Conservation (phyloP, 192 early-diverging fungal species). For the Anaeromyces robustus region DNA sequence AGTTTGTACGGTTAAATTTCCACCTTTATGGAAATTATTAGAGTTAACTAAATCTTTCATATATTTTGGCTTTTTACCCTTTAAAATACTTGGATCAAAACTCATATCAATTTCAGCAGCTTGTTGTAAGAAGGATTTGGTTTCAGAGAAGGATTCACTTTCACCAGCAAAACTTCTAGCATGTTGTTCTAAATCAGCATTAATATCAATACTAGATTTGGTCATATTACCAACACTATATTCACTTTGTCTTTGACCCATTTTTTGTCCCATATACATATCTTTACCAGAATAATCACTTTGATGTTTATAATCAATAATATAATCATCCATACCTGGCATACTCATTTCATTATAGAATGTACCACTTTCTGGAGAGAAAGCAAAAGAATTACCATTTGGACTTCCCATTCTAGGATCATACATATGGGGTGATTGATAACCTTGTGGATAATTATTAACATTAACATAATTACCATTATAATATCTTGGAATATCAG, state of each 20-base stretch:
- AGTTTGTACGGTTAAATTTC: neutral
- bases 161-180: neutral
- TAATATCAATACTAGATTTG: neutral
- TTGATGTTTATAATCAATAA: neutral
- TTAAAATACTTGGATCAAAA: neutral
- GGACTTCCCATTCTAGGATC: neutral
- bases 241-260: neutral
- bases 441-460: neutral
- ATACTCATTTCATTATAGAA: neutral
- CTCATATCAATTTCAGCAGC: neutral
- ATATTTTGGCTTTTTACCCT: neutral
- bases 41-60: neutral
- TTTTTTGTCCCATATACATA: neutral
- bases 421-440: neutral
- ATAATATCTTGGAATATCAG: neutral
- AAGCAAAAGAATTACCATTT: neutral
- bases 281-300: neutral
- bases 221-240: neutral
- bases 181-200: neutral
- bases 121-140: neutral
- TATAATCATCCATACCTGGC: neutral
- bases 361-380: neutral
- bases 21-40: neutral
- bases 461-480: neutral
- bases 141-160: neutral